These are phyloP conservation scores for Usnea hakonensis DNA, from an alignment of 495 filamentous ascomycete genomes.

Conservation along the genomic window DNA sequence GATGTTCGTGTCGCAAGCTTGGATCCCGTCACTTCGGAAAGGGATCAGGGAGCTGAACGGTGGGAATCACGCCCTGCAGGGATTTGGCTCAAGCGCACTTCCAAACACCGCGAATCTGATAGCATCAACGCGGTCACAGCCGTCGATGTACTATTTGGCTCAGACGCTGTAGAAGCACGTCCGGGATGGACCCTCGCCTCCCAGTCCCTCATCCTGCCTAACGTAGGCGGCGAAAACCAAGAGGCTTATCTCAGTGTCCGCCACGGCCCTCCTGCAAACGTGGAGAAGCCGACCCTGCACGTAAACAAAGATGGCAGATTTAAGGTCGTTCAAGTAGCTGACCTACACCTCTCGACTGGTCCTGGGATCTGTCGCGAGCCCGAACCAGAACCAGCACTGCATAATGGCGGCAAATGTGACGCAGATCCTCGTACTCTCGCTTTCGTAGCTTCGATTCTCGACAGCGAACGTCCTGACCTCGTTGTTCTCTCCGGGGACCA, in stretches of 20 bases:
- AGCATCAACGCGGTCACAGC: slow-evolving; percentile 70
- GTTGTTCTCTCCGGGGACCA: slow-evolving; percentile 90
- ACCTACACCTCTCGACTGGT: slow-evolving; percentile 87
- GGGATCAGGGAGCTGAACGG: slow-evolving; percentile 47
- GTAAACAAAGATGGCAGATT: slow-evolving; percentile 87
- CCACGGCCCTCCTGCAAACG: slow-evolving; percentile 53
- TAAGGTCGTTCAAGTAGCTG: slow-evolving; percentile 91
- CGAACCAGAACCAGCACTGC: slow-evolving; percentile 65
- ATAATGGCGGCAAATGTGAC: slow-evolving; percentile 70
- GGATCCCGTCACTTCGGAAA: slow-evolving; percentile 57
- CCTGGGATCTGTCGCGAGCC: slow-evolving; percentile 77
- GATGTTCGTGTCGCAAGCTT: slow-evolving; percentile 75
- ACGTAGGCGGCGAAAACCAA: slow-evolving; percentile 51
- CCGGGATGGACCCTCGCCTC: slow-evolving; percentile 71
- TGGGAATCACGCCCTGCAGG: slow-evolving; percentile 80
- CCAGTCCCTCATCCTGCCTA: slow-evolving; percentile 55
- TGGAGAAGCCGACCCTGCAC: slow-evolving; percentile 58
- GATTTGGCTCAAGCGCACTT: slow-evolving; percentile 78
- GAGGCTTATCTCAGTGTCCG: slow-evolving; percentile 68
- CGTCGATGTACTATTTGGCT: slow-evolving; percentile 85
- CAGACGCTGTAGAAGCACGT: slow-evolving; percentile 86
- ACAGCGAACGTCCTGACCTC: slow-evolving; percentile 86
- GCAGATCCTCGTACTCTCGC: slow-evolving; percentile 88
- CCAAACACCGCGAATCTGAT: slow-evolving; percentile 69
- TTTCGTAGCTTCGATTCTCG: slow-evolving; percentile 72